These are phyloP conservation scores for Suhomyces tanzawaensis DNA, from an alignment of 805 yeast genomes.

Conservation along the genomic window DNA sequence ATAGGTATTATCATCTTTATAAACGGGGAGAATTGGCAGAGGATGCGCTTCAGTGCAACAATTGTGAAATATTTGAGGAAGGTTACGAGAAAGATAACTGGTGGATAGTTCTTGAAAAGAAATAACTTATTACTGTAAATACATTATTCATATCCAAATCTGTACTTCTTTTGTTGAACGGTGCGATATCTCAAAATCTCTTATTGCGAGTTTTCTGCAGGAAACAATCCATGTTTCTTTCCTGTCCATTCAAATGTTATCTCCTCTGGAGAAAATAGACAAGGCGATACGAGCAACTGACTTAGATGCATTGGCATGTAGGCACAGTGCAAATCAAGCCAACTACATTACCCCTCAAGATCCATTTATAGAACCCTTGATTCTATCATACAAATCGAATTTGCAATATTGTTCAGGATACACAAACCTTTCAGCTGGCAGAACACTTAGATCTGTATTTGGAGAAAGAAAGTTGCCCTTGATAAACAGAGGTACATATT, in stretches of 20 bases:
- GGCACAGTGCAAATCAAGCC: conserved; percentile 49
- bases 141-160: too few species aligned
- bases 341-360: conserved; percentile 47
- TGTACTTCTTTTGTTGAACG: too few species aligned
- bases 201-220: neutral
- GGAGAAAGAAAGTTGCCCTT: conserved; percentile 54
- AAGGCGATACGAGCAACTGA: conserved; percentile 58
- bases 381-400: conserved; percentile 35
- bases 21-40: conserved; percentile 76
- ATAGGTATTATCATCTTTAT: conserved; percentile 87
- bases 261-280: conserved; percentile 38
- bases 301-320: conserved; percentile 67
- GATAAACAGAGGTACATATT: conserved; percentile 69
- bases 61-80: conserved; percentile 50
- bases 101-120: conserved; percentile 54
- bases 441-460: conserved; percentile 41
- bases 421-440: conserved; percentile 35
- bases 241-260: conserved; percentile 19
- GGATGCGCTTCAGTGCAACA: conserved; percentile 73
- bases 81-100: conserved; percentile 96
- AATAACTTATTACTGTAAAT: conserved; percentile 3
- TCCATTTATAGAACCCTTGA: conserved; percentile 29
- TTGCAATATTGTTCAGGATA: conserved; percentile 41
- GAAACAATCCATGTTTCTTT: neutral
- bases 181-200: too few species aligned